Evolutionary conservation across 805 yeast species (phyloP).

Genomic region (Candida boleticola): DNA sequence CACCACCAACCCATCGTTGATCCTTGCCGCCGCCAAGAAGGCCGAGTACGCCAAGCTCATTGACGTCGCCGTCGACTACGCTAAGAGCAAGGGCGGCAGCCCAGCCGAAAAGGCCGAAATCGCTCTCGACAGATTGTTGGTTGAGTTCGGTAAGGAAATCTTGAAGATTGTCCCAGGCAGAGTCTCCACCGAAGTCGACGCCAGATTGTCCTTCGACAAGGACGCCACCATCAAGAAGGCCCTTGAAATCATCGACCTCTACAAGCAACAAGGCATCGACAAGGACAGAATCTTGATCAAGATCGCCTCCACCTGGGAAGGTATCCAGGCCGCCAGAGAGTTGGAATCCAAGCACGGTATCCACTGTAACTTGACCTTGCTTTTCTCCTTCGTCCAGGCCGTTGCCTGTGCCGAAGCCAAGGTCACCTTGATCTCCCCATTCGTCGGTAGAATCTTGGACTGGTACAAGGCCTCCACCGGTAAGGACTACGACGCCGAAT

Average conservation of each 20-base stretch:
- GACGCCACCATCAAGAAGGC: constrained; percentile 95
- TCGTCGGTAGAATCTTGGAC: constrained; percentile 98
- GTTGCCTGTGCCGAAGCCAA: constrained; percentile 98
- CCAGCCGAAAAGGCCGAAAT: constrained; percentile 68
- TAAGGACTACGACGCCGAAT: constrained; percentile 71
- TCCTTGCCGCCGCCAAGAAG: constrained; percentile 92
- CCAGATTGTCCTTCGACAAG: constrained; percentile 94
- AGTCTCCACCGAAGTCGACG: constrained; percentile 99
- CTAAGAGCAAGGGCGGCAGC: constrained; percentile 52
- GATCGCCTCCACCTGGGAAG: constrained; percentile 98
- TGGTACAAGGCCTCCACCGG: constrained; percentile 97
- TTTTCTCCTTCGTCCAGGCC: constrained; percentile 95
- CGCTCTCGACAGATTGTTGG: constrained; percentile 90
- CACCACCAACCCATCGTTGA: constrained; percentile 97
- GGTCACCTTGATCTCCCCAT: constrained; percentile 95
- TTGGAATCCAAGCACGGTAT: constrained; percentile 87
- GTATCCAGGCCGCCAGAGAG: constrained; percentile 97
- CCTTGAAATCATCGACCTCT: constrained; percentile 80
- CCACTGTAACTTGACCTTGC: constrained; percentile 92
- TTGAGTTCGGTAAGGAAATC: constrained; percentile 94
- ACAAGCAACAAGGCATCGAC: constrained; percentile 77
- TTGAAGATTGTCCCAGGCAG: constrained; percentile 96
- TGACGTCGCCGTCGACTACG: constrained; percentile 87
- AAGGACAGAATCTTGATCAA: constrained; percentile 93
- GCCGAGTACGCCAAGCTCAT: constrained; percentile 84